These are phyloP conservation scores for Ophiosphaerella narmari DNA, from an alignment of 2,329 filamentous ascomycete genomes.

Conservation along the genomic window DNA sequence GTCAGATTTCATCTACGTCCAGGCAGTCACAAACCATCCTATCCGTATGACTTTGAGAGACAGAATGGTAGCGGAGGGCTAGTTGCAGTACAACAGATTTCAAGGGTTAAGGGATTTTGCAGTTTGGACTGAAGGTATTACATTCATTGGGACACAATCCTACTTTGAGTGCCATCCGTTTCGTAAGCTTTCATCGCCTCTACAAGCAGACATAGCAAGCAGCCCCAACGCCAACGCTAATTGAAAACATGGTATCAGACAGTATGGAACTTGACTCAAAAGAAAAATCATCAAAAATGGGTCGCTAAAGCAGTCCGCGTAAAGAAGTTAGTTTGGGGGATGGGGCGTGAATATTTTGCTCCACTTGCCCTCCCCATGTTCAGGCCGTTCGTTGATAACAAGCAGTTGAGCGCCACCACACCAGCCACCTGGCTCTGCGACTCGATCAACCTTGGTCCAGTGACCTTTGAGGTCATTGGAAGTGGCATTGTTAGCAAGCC, in stretches of 20 bases:
- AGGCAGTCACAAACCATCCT: background rate
- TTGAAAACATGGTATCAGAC: constrained; percentile 7
- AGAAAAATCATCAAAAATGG: constrained; percentile 8
- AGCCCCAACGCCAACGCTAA: constrained; percentile 29
- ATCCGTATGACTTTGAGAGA: background rate
- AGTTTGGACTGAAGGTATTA: no score
- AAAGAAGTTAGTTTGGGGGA: constrained; percentile 16
- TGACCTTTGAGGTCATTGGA: constrained; percentile 32
- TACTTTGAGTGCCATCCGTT: no score
- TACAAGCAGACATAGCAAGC: background rate
- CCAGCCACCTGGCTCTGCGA: constrained; percentile 58
- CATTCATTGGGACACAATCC: no score
- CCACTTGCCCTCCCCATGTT: constrained; percentile 40
- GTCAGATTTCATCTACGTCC: background rate
- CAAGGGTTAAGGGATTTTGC: no score
- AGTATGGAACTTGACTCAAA: no score
- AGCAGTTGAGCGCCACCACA: constrained; percentile 61
- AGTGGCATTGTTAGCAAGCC: constrained; percentile 31
- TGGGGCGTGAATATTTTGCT: constrained; percentile 34
- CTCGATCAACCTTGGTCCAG: constrained; percentile 47
- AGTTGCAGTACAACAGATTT: no score
- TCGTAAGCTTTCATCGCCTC: background rate
- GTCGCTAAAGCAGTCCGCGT: constrained; percentile 1
- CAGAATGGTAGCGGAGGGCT: no score
- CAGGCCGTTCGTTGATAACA: constrained; percentile 48